Evolutionary conservation across 2,329 filamentous ascomycete genomes (phyloP), one percentile per base, ranked within the genome.

Genomic region (Eutypella sp.): DNA sequence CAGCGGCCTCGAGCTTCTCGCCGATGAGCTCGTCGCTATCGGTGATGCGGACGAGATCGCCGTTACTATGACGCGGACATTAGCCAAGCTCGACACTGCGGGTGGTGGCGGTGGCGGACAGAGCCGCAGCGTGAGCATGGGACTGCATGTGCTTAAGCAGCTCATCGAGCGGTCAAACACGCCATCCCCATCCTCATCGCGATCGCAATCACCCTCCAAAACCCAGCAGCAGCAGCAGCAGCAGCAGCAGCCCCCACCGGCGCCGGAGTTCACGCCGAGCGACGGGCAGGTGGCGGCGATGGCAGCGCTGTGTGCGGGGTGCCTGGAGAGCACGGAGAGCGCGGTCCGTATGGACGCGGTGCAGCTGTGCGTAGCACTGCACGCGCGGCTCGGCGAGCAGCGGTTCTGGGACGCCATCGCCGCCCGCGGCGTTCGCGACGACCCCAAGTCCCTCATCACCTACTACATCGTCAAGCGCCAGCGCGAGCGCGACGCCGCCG

Each of bases 401-500:
- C 59, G 58, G 24, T 91, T 91, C 61, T 92, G 87, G 87, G 76
- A 75, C 27, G 75, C 76, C 20, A 72, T 90, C 57, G 78, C 73
- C 47, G 31, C 7, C n/a, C 19, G 19, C 36, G 75, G 70, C 9
- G 74, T 87, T 25, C 78, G 79, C 58, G 85, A 89, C 53, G 85
- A 88, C 53, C 81, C 85, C 19, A 80, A 89, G 70, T 89, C 84
- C 54, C 65, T 91, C 49, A 82, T 91, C 57, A 90, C 85, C 9
- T 91, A 91, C 62, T 91, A 90, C 64, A 84, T 90, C 58, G 86
- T 87, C 34, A 84, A 84, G 72, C 74, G 75, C 61, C 81, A 85
- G 65, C 70, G 80, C 43, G 81, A 85, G 65, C 51, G 18, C 19
- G 34, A 20, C 20, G 39, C 42, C 7, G 23, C 42, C 27, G 40